phyloP scores from a whole-genome alignment of 352 stramenopile species.

The Pythium aphanidermatum region DNA sequence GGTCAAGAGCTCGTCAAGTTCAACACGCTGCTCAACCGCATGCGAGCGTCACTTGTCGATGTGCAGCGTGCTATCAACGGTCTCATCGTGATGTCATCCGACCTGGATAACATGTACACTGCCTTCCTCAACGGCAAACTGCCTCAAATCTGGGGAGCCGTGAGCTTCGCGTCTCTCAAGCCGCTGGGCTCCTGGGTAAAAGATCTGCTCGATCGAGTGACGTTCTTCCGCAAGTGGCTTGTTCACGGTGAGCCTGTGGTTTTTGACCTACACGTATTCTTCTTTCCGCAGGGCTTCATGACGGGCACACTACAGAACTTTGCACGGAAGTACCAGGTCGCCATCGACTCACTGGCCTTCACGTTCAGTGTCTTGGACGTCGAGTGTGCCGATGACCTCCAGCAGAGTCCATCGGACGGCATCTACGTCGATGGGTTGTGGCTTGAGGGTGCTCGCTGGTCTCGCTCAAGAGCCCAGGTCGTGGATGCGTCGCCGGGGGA shows the following conservation, averaged over 20 bases:
- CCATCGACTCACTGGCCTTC: slow-evolving; percentile 93
- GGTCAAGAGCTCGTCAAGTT: slow-evolving; percentile 94
- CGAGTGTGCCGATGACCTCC: slow-evolving; percentile 46
- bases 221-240: slow-evolving; percentile 92
- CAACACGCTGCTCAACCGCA: slow-evolving; percentile 85
- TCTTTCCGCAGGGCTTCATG: slow-evolving; percentile 96
- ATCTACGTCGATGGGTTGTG: slow-evolving; percentile 90
- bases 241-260: slow-evolving; percentile 84
- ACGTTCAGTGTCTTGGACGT: slow-evolving; percentile 83
- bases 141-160: slow-evolving; percentile 80
- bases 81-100: slow-evolving; percentile 91
- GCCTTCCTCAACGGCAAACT: slow-evolving; percentile 90
- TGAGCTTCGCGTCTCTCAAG: slow-evolving; percentile 93
- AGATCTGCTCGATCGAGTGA: slow-evolving; percentile 83
- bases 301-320: slow-evolving; percentile 94
- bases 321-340: slow-evolving; percentile 91
- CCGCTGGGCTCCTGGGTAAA: slow-evolving; percentile 89
- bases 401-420: slow-evolving; percentile 76
- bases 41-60: slow-evolving; percentile 75
- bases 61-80: slow-evolving; percentile 82
- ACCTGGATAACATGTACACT: slow-evolving; percentile 96
- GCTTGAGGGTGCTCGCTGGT: slow-evolving; percentile 87
- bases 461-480: slow-evolving; percentile 51
- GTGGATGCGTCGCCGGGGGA: slow-evolving; percentile 85
- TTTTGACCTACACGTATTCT: slow-evolving; percentile 92